Evolutionary conservation across 805 yeast species (phyloP).

Genomic region (Hanseniaspora singularis): DNA sequence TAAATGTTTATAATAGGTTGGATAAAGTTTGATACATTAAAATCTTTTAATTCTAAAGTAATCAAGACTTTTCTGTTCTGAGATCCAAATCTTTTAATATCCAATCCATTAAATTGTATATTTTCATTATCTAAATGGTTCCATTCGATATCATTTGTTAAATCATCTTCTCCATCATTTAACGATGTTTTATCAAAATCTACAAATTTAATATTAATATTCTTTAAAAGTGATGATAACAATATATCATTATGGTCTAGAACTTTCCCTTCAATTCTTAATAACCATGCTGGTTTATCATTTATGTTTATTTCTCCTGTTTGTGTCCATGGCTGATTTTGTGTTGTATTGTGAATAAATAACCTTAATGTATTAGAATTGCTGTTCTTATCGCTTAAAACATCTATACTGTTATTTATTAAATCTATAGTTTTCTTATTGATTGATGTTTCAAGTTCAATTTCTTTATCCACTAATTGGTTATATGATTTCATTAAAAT

Average conservation of each 20-base stretch:
- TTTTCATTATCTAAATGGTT: conserved; percentile 43
- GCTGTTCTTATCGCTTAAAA: conserved; percentile 23
- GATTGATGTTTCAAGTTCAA: not conserved
- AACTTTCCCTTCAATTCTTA: conserved; percentile 77
- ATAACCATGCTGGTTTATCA: conserved; percentile 58
- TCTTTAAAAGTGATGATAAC: conserved; percentile 70
- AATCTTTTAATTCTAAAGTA: conserved; percentile 69
- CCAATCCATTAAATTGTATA: conserved; percentile 76
- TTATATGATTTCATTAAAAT: conserved; percentile 4
- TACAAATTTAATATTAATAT: conserved; percentile 66
- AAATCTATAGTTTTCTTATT: conserved; percentile 12
- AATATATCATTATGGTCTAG: conserved; percentile 43
- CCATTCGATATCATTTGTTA: conserved; percentile 65
- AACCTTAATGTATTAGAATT: conserved; percentile 60
- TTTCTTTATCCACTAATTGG: conserved; percentile 4
- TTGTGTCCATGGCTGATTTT: conserved; percentile 81
- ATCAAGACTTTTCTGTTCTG: conserved; percentile 55
- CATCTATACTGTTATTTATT: conserved; percentile 20
- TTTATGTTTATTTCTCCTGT: conserved; percentile 3
- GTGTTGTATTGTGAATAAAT: conserved; percentile 67
- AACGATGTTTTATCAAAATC: conserved; percentile 26
- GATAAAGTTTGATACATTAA: conserved; percentile 46
- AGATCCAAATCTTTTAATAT: conserved; percentile 67
- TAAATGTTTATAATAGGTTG: conserved; percentile 50
- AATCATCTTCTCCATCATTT: conserved; percentile 25